Evolutionary conservation across 768 basidiomycete species (phyloP).

Genomic region (Macrolepiota fuliginosa): DNA sequence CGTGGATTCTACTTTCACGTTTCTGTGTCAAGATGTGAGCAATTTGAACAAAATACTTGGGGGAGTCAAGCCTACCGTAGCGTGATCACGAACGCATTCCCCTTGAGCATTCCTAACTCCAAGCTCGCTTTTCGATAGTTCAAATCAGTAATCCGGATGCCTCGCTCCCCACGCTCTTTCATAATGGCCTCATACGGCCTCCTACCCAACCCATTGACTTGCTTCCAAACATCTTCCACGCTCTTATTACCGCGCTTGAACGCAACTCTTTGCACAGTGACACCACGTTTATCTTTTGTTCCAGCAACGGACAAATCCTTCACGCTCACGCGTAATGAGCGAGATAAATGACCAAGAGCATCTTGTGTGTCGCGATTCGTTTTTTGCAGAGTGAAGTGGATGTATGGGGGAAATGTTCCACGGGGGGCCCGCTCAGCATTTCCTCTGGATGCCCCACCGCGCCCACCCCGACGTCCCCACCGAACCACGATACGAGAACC

Average conservation of each 20-base stretch:
- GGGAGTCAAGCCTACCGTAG: conserved; percentile 57
- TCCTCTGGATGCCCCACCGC: conserved; percentile 44
- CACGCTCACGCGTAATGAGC: conserved; percentile 68
- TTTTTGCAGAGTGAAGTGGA: conserved; percentile 96
- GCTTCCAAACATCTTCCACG: conserved; percentile 82
- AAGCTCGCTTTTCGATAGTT: conserved; percentile 79
- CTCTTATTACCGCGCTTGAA: conserved; percentile 74
- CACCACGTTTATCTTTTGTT: conserved; percentile 97
- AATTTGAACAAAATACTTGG: background rate
- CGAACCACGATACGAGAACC: conserved; percentile 79
- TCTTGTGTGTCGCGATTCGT: conserved; percentile 98
- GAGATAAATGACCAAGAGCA: conserved; percentile 76
- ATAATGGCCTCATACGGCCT: conserved; percentile 56
- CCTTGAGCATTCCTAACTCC: conserved; percentile 95
- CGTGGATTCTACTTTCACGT: conserved; percentile 74
- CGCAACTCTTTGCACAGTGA: conserved; percentile 91
- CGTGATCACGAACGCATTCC: conserved; percentile 94
- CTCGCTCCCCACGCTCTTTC: conserved; percentile 81
- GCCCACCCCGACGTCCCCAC: conserved; percentile 61
- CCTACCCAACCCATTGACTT: conserved; percentile 65
- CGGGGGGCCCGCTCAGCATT: conserved; percentile 45
- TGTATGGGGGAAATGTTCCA: conserved; percentile 78
- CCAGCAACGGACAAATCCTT: conserved; percentile 91
- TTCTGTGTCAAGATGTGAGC: conserved; percentile 45
- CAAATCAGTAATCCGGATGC: conserved; percentile 84